These are phyloP conservation scores for Sarocladiaceae sp. DNA, from an alignment of 2,329 filamentous ascomycete species.

Conservation along the genomic window DNA sequence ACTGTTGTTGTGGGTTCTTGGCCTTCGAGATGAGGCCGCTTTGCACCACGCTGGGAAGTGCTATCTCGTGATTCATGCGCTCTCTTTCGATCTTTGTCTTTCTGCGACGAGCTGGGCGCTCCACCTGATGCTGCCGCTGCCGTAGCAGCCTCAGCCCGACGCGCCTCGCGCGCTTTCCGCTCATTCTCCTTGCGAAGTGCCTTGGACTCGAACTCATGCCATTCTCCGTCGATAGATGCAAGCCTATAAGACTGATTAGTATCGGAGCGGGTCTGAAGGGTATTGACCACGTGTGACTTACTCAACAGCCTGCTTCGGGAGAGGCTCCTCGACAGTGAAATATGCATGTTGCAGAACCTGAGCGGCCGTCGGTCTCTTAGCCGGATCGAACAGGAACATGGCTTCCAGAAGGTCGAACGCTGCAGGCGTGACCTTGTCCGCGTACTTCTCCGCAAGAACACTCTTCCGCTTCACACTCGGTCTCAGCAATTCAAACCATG, in stretches of 20 bases:
- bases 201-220: conserved; percentile 99
- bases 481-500: conserved; percentile 91
- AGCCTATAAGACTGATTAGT: conserved; percentile 46
- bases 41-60: conserved; percentile 20
- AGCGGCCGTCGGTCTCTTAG: conserved; percentile 74
- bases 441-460: conserved; percentile 80
- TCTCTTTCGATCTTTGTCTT: conserved; percentile 36
- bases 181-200: conserved; percentile 88
- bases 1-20: not conserved
- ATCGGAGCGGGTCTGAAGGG: conserved; percentile 23
- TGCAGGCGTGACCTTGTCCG: conserved; percentile 68
- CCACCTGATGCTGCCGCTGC: conserved; percentile 20
- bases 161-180: conserved; percentile 52
- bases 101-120: not conserved
- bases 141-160: conserved; percentile 32
- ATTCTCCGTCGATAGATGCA: conserved; percentile 80
- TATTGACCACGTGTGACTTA: conserved; percentile 41
- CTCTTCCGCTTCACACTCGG: conserved; percentile 69
- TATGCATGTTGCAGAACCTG: conserved; percentile 85
- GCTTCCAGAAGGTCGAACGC: conserved; percentile 77
- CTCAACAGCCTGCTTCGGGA: conserved; percentile 74
- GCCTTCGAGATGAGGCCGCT: conserved; percentile 26
- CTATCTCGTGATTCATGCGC: conserved; percentile 26
- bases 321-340: conserved; percentile 78
- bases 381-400: conserved; percentile 90